Evolutionary conservation across 2,329 filamentous ascomycete species (phyloP).

Genomic region (Calonectria pseudoreteaudii): DNA sequence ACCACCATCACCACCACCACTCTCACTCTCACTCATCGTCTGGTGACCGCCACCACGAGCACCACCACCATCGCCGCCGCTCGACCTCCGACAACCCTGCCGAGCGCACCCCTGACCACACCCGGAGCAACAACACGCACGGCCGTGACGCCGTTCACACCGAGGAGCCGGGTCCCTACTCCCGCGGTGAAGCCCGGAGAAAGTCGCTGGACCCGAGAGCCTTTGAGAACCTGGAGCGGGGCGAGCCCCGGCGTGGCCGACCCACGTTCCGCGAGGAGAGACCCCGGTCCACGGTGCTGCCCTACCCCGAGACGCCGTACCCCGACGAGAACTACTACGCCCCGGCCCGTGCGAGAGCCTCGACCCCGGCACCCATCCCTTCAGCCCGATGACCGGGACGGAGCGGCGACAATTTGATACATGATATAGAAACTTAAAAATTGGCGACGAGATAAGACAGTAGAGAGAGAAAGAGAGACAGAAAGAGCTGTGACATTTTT

Average conservation of each 20-base stretch:
- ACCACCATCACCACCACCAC: constrained; percentile 24
- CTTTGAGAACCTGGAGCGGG: constrained; percentile 27
- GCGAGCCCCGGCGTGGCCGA: constrained; percentile 24
- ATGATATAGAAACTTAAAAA: not conserved
- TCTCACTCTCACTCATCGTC: not conserved
- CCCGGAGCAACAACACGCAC: constrained; percentile 9
- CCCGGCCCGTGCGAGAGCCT: constrained; percentile 27
- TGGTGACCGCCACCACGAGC: constrained; percentile 18
- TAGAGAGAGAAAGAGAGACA: not conserved
- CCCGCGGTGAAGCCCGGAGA: constrained; percentile 23
- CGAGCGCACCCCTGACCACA: constrained; percentile 29
- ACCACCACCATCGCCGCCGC: constrained; percentile 26
- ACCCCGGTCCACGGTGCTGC: constrained; percentile 17
- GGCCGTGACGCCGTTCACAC: constrained; percentile 33
- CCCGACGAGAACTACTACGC: constrained; percentile 35
- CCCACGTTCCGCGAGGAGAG: constrained; percentile 19
- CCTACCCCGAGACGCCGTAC: constrained; percentile 38
- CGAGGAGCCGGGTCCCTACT: constrained; percentile 31
- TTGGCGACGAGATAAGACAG: not conserved
- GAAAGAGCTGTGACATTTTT: not conserved
- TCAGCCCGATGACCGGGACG: constrained; percentile 27
- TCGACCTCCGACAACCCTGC: constrained; percentile 11
- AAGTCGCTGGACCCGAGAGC: constrained; percentile 26
- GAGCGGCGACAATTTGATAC: not conserved
- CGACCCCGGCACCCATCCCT: constrained; percentile 26